Evolutionary conservation across 352 stramenopile species (phyloP), one percentile per base, ranked within the genome.

Genomic region (Phytophthora tubulina): DNA sequence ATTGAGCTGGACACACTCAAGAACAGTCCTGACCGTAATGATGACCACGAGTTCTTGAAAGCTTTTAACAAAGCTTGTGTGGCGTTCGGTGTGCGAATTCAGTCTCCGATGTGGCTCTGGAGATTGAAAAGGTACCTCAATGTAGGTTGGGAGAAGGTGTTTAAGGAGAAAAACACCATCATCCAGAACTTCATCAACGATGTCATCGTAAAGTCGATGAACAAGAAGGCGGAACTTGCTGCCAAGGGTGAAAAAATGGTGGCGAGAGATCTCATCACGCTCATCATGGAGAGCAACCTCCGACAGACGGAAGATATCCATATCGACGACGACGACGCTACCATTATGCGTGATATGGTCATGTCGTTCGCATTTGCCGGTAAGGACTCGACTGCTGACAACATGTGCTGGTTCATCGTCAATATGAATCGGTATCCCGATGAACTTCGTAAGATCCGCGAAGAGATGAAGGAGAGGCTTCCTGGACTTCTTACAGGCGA

Each of bases 341-440:
- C 76, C n/a, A 76, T 80, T 36, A 80, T 96, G 48, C 77, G 85
- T 2, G 84, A 95, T 58, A 90, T 96, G 70, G 75, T 92, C 17
- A 76, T 94, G 61, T 89, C 79, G 27, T 92, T 95, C 46, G 76
- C 92, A 36, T 85, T 95, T 45, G 89, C 84, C 8, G 89, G 87
- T 45, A 84, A 89, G 32, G 89, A 95, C 74, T 90, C 87, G n/a
- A 93, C 84, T 2, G 82, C 87, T 0, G 77, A 85, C 46, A 79
- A 69, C 14, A 78, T 96, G 66, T 72, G 63, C 21, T 96, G 89
- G 89, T 84, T 92, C 38, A 73, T 93, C 45, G 85, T 92, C 48
- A 88, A 90, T 57, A 80, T 96, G 56, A 78, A 76, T 35, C 67
- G 72, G 9, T 72, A 93, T 41, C 87, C 85, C 3, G 55, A 88